Percentiles rank a stretch among this genome's conserved stretches.
Evolutionary conservation across 2,329 filamentous ascomycete species (phyloP).

Genomic region (Alternaria angustiovoidea): DNA sequence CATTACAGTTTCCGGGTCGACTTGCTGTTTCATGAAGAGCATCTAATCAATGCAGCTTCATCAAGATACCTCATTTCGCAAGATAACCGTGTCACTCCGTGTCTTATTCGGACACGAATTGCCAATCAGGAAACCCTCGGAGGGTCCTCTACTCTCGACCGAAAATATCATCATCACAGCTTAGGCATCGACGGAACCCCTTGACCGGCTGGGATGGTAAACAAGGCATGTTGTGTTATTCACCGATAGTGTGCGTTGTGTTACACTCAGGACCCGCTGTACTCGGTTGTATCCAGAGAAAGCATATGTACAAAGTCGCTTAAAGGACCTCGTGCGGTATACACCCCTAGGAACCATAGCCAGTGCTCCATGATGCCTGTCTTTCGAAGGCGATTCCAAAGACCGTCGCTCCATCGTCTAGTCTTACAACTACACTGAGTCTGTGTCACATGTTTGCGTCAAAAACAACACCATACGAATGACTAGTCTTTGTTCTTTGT

Average conservation of each 20-base stretch:
- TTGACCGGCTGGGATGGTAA: not conserved
- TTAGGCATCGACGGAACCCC: not conserved
- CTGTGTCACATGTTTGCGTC: not conserved
- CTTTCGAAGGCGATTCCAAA: not conserved
- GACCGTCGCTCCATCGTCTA: not conserved
- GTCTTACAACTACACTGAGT: not conserved
- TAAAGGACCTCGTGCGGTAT: not conserved
- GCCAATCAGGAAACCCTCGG: not conserved
- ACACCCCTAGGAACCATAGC: not conserved
- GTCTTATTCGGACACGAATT: not conserved
- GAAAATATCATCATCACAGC: not conserved
- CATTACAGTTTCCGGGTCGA: not conserved
- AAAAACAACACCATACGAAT: not conserved
- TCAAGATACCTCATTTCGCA: not conserved
- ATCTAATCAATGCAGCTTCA: not conserved
- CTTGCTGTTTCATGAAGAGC: not conserved
- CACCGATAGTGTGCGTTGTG: not conserved
- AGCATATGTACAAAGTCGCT: not conserved
- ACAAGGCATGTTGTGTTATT: not conserved
- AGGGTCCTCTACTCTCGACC: not conserved
- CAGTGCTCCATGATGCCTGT: not conserved
- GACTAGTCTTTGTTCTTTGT: not conserved
- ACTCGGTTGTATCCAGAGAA: not conserved
- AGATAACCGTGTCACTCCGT: not conserved
- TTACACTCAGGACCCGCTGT: not conserved